Base-by-base conservation (phyloP, 2,329 filamentous ascomycete species). In the Spiromastix sp. region DNA sequence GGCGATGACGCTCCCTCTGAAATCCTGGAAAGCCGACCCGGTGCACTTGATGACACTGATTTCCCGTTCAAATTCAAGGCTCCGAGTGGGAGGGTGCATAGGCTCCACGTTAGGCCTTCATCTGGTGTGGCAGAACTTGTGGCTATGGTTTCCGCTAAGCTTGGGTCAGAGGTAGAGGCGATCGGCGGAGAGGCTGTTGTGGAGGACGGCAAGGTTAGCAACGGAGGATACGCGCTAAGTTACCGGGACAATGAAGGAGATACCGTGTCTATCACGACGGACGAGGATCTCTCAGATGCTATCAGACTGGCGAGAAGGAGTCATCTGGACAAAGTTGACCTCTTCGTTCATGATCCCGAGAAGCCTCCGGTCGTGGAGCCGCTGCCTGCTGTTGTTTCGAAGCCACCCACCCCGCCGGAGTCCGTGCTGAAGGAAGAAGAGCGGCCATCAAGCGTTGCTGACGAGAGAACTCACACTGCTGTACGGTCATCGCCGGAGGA, bases 31-130 rank as follows among this genome's bases (percentile, higher is more conserved):
- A 70, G 79, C 12, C 63, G 68, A 3, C 63, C 69, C 4, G 66
- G 73, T 2, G 50, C 59, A 5, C 39, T 61, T 9, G 74, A 83
- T 49, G 84, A 93, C 46, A 61, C 75, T 8, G 85, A 89, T 0
- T 98, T 96, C 63, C 77, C 89, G 2, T 98, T 98, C 77, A 98
- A 98, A 61, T 98, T 98, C 74, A 96, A 96, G 68, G 86, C 91
- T 2, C 91, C 91, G 1, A 87, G 85, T 48, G 91, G 89, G 30
- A 84, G 91, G 34, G 87, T 96, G 12, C 91, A 98, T 61, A 79
- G 91, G 36, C 66, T 98, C 33, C 91, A 96, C 52, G 79, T 95
- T 18, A 69, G 78, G 36, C 81, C 86, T 8, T 76, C 81, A 15
- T 76, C 85, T 37, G 91, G 91, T 27, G 77, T 98, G 43, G 75